Percentiles rank a stretch among this genome's conserved stretches.
These are phyloP conservation scores for Chamaecyparis obtusa DNA, from an alignment of 75 land plant species.

Conservation along the genomic window DNA sequence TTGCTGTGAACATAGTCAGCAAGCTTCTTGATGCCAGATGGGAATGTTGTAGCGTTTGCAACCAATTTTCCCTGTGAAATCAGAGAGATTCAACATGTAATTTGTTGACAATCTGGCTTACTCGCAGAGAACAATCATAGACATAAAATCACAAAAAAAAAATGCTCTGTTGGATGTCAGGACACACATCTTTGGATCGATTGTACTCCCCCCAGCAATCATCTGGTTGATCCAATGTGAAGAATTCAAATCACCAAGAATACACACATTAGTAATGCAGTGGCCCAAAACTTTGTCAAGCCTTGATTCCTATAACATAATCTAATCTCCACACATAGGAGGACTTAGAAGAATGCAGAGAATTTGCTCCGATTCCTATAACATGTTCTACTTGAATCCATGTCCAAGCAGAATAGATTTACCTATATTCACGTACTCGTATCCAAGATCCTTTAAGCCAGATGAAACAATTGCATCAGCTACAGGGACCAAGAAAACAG, in stretches of 20 bases:
- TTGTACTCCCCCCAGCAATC: slow-evolving; percentile 53
- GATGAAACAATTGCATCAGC: slow-evolving; percentile 88
- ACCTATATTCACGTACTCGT: slow-evolving; percentile 82
- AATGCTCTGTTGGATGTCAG: background rate
- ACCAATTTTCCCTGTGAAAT: slow-evolving; percentile 33
- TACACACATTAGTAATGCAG: background rate
- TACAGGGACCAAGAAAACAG: slow-evolving; percentile 22
- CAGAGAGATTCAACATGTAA: slow-evolving; percentile 3
- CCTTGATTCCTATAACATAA: background rate
- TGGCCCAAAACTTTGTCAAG: background rate
- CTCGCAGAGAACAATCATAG: background rate
- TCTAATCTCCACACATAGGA: too few relatives aligned
- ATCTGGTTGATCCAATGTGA: slow-evolving; percentile 21
- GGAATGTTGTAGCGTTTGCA: slow-evolving; percentile 33
- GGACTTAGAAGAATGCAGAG: background rate
- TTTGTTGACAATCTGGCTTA: background rate
- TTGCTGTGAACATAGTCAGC: slow-evolving; percentile 58
- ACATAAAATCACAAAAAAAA: background rate
- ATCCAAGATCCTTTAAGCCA: slow-evolving; percentile 70
- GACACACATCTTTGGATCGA: slow-evolving; percentile 36
- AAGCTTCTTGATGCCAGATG: slow-evolving; percentile 59
- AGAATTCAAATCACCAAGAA: background rate
- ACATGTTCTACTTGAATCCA: background rate
- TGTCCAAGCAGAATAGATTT: background rate
- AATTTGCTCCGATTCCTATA: background rate